A percentile compares a stretch with the other conserved stretches of the same genome.
Conservation (phyloP, 108 stramenopile genomes). For the Cyclotella cryptica region DNA sequence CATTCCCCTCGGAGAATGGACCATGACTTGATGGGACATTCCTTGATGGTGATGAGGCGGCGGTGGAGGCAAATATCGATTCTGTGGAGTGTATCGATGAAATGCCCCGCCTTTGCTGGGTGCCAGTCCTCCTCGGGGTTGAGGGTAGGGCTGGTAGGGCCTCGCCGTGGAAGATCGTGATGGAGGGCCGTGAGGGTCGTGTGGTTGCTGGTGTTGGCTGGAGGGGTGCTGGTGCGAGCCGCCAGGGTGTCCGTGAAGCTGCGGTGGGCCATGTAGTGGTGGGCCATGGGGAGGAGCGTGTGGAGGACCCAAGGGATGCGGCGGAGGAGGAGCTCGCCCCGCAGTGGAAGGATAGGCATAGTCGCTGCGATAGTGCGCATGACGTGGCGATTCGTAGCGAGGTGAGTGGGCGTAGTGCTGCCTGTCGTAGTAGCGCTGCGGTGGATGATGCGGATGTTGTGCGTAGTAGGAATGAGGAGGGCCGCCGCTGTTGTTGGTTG, state of each 20-base stretch:
- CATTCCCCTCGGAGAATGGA: too few relatives aligned
- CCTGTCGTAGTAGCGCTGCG: neutral
- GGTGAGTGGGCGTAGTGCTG: neutral
- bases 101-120: slow-evolving; percentile 12
- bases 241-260: neutral
- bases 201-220: neutral
- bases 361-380: neutral
- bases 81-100: neutral
- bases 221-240: neutral
- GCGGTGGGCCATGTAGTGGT: neutral
- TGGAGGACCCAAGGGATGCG: neutral
- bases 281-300: neutral
- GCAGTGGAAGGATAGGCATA: neutral
- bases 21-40: neutral
- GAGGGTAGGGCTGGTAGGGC: neutral
- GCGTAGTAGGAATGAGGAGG: neutral
- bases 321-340: neutral
- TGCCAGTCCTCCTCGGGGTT: neutral
- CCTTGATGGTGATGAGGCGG: neutral
- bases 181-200: neutral
- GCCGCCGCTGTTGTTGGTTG: too few relatives aligned
- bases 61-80: neutral
- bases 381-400: slow-evolving; percentile 6
- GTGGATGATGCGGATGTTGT: neutral
- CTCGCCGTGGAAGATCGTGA: neutral